phyloP scores from a whole-genome alignment of 106 monocot genomes.

The Hemerocallis citrina region DNA sequence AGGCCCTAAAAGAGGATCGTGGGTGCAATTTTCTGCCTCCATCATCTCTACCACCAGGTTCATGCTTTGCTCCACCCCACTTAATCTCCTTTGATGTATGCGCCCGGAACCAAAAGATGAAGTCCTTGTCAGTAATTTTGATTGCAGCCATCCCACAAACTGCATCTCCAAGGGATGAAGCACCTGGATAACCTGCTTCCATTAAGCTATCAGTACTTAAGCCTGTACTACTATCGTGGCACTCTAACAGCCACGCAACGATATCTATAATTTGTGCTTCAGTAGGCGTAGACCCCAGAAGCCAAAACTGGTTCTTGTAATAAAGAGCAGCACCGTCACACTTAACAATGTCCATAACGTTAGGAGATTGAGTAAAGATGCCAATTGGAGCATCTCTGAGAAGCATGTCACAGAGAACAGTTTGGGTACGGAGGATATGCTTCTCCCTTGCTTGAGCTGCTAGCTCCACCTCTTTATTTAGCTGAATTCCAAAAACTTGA shows the following conservation, averaged over 20 bases:
- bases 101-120: slow-evolving; percentile 86
- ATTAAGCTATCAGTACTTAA: slow-evolving; percentile 80
- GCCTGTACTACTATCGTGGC: slow-evolving; percentile 59
- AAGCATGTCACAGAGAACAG: slow-evolving; percentile 92
- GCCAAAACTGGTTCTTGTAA: slow-evolving; percentile 55
- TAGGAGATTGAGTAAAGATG: slow-evolving; percentile 82
- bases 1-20: slow-evolving; percentile 77
- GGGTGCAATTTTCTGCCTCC: slow-evolving; percentile 64
- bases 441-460: slow-evolving; percentile 79
- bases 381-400: slow-evolving; percentile 77
- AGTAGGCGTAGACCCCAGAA: slow-evolving; percentile 59
- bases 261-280: slow-evolving; percentile 59
- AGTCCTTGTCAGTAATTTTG: slow-evolving; percentile 64
- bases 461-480: slow-evolving; percentile 86
- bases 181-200: slow-evolving; percentile 78
- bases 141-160: slow-evolving; percentile 90
- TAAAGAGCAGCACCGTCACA: slow-evolving; percentile 93
- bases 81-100: slow-evolving; percentile 77
- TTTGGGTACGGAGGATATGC: slow-evolving; percentile 66
- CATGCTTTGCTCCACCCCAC: slow-evolving; percentile 87
- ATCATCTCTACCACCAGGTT: slow-evolving; percentile 31
- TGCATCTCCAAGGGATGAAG: slow-evolving; percentile 42
- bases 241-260: slow-evolving; percentile 56
- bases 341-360: slow-evolving; percentile 84
- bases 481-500: slow-evolving; percentile 78